Conservation (phyloP, 768 basidiomycete species). For the Ephemerocybe angulata region DNA sequence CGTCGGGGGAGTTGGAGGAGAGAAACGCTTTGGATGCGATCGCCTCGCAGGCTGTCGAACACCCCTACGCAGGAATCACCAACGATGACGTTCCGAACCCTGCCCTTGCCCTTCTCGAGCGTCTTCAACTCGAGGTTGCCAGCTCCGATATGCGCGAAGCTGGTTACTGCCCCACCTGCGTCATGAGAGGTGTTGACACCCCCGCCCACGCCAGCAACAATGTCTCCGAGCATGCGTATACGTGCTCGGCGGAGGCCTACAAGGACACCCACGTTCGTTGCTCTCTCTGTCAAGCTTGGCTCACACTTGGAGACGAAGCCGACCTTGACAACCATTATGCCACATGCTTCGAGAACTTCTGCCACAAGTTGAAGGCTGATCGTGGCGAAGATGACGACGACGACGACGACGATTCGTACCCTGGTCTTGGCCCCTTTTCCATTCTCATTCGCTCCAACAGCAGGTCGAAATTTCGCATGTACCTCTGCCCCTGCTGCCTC, state of each 20-base stretch:
- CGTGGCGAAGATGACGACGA: not conserved
- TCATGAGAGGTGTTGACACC: not conserved
- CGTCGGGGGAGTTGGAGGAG: not conserved
- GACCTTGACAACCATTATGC: not conserved
- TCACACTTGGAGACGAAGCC: not conserved
- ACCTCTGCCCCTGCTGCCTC: not conserved
- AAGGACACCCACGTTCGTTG: not conserved
- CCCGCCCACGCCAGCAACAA: not conserved
- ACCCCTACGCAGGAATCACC: not conserved
- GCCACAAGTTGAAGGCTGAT: not conserved
- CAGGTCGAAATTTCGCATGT: not conserved
- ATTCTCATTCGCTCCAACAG: not conserved
- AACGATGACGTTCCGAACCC: not conserved
- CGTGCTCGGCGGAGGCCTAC: not conserved
- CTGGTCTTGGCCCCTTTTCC: not conserved
- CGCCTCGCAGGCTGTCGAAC: not conserved
- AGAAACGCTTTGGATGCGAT: not conserved
- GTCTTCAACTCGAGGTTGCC: not conserved
- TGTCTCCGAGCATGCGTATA: not conserved
- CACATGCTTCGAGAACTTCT: not conserved
- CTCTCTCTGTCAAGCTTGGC: not conserved
- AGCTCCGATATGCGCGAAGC: not conserved
- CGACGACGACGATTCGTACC: not conserved
- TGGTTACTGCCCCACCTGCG: not conserved
- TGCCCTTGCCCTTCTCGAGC: not conserved